Evolutionary conservation across 2,329 filamentous ascomycete species (phyloP), one percentile per base, ranked within the genome.

Genomic region (Raffaelea arxii): DNA sequence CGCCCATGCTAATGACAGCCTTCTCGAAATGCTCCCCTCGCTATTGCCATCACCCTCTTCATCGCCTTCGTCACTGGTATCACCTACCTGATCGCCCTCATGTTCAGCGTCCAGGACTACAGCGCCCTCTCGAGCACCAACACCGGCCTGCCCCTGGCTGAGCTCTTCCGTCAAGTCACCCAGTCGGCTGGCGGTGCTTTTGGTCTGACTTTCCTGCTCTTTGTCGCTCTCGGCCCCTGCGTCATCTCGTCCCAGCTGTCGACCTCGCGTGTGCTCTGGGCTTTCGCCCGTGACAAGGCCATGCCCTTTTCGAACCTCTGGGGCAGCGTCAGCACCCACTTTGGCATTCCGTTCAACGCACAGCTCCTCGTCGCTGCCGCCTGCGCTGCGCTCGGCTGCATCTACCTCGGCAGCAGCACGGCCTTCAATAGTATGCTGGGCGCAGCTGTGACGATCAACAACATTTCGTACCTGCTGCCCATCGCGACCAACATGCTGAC

Each of bases 341-440:
- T 78, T 47, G 75, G 76, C 46, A 80, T 78, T 55, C 78, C 78
- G 1, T 64, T 82, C 48, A 72, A 74, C 47, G 68, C 78, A 2
- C 79, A 77, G 1, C 50, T 81, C n/a, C 68, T 76, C 48, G 75
- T 73, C 49, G 67, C 69, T 4, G 49, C 69, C 27, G 46, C 80
- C 2, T 67, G 71, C 43, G 77, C 75, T 1, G 66, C 68, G 25
- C 65, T 79, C 10, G 75, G 74, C 10, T 75, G 73, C 46, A 77
- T 79, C 51, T 74, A 76, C 23, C 64, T 78, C 10, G 75, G 74
- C 37, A 75, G 68, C 44, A 60, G 62, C 4, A 73, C 72, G 4
- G 76, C 74, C 3, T 79, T 80, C 60, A 36, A 36, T n/a, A 16
- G 6, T 18, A 7, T 36, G 6, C 27, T 32, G 10, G 27, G 27